Conservation (phyloP, 192 early-diverging fungal genomes). For the Lobosporangium transversale region DNA sequence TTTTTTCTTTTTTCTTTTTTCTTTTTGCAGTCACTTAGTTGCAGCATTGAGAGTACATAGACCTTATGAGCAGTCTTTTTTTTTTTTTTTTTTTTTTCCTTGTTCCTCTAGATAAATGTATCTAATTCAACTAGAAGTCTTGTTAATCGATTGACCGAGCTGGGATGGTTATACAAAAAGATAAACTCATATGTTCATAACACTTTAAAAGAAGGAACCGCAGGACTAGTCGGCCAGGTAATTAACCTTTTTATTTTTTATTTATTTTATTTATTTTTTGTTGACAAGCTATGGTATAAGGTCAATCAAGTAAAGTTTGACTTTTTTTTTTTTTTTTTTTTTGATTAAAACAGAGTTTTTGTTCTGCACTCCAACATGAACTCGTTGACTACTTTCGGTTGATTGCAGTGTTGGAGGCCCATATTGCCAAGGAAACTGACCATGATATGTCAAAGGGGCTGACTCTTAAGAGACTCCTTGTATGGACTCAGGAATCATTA, state of each 20-base stretch:
- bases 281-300: too few relatives aligned
- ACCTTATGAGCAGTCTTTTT: too few relatives aligned
- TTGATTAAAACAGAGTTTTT: conserved; percentile 64
- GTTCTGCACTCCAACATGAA: conserved; percentile 81
- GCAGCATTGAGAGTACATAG: too few relatives aligned
- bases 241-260: not conserved
- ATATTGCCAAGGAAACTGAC: conserved; percentile 66
- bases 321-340: not conserved
- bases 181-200: conserved; percentile 67
- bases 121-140: conserved; percentile 72
- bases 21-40: too few relatives aligned
- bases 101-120: conserved; percentile 54
- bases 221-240: conserved; percentile 41
- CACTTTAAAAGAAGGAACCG: conserved; percentile 52
- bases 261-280: not conserved
- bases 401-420: conserved; percentile 85
- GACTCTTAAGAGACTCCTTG: conserved; percentile 83
- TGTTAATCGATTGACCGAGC: conserved; percentile 72
- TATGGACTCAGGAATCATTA: conserved; percentile 87
- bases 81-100: not conserved
- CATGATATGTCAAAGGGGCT: conserved; percentile 65
- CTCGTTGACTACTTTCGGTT: conserved; percentile 86
- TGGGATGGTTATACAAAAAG: conserved; percentile 81
- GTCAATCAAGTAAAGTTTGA: too few relatives aligned
- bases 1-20: too few relatives aligned